These are phyloP conservation scores for Citrus mangshanensis DNA, from an alignment of 345 rosid genomes.

Conservation along the genomic window DNA sequence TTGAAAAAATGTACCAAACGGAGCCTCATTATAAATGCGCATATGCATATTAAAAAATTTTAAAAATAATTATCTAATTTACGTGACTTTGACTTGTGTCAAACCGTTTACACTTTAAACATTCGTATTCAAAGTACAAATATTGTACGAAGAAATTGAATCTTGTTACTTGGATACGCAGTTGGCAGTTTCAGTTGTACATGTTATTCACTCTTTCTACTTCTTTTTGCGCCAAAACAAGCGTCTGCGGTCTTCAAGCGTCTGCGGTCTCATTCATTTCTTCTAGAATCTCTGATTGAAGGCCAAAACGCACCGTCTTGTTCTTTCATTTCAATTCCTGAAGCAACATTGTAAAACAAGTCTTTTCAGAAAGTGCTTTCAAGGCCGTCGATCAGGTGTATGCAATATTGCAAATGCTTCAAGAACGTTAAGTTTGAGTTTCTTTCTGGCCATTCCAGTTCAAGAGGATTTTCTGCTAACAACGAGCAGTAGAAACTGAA, in stretches of 20 bases:
- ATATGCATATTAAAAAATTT: too few species aligned
- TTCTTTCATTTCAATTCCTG: neutral
- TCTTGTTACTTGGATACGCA: neutral
- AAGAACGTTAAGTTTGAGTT: neutral
- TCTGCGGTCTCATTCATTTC: neutral
- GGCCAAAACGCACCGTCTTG: neutral
- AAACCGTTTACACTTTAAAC: too few species aligned
- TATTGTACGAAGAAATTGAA: neutral
- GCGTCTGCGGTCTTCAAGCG: neutral
- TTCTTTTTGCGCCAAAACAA: neutral
- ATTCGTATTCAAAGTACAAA: too few species aligned
- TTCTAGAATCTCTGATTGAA: neutral
- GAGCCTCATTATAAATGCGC: too few species aligned
- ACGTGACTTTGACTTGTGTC: too few species aligned
- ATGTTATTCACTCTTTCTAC: neutral
- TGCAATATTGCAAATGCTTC: neutral
- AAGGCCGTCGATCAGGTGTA: neutral
- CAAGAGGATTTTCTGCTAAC: neutral
- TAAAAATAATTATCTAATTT: too few species aligned
- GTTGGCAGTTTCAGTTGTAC: constrained; percentile 1
- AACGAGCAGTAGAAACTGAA: neutral
- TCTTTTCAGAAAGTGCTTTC: neutral
- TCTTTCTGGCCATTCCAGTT: neutral
- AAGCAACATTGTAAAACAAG: neutral
- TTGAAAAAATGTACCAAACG: too few species aligned